Evolutionary conservation across 768 basidiomycete species (phyloP), one percentile per base, ranked within the genome.

Genomic region (Hygrophorus russula): DNA sequence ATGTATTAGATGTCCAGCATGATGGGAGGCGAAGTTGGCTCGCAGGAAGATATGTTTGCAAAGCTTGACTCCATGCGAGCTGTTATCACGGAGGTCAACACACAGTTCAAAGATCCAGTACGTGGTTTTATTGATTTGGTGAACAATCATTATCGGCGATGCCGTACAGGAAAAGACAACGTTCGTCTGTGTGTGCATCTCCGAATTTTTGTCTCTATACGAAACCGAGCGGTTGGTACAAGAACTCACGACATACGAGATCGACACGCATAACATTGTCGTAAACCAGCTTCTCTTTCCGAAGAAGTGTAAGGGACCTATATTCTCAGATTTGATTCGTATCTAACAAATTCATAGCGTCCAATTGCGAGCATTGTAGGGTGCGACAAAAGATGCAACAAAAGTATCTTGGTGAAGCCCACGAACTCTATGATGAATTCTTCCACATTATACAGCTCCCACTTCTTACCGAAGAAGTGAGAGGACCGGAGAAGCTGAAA

Each of bases 221-320:
- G 96, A 99, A 69, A 99, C 96, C 19, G 96, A 99, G 62, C 86
- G 96, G 20, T 74, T 99, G 18, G 89, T 99, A 24, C 96, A 99
- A 62, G 93, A 97, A 60, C 68, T 96, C 36, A 89, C 86, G n/a
- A 69, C 78, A 36, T 90, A 90, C 58, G 90, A 91, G 59, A 97
- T 97, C 58, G 93, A 98, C 61, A 96, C 92, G 39, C 96, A 99
- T 63, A 93, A 94, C 59, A 98, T 99, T 55, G 90, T 98, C 44
- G 92, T 98, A 44, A 99, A 99, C 58, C 96, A 99, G 63, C 68
- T 99, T 4, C 66, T 99, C 29, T 98, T 90, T 71, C 94, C 96
- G 12, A 90, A 85, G 69, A 69, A 79, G 57, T 75, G 92, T 91
- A 56, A 24, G 24, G 24, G 7, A 7, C 24, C 24, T 47, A 82